These are phyloP conservation scores for Colletotrichum higginsianum DNA, from an alignment of 2,329 filamentous ascomycete genomes.

Conservation along the genomic window DNA sequence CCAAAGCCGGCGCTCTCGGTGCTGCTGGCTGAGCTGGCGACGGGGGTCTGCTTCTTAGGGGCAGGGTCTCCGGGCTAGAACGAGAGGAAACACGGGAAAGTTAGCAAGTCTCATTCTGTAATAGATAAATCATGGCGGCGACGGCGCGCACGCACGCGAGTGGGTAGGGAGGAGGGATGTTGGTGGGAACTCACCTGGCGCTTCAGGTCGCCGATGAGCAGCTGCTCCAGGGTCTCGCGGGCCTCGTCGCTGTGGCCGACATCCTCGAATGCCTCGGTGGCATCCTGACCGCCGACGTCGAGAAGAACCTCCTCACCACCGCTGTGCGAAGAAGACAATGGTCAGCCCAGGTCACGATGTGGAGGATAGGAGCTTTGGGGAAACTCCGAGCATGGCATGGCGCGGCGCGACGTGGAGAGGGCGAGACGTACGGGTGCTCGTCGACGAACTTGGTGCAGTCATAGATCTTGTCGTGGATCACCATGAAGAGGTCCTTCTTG, in stretches of 20 bases:
- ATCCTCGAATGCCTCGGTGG: constrained; percentile 98
- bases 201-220: constrained; percentile 85
- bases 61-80: constrained; percentile 82
- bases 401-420: constrained; percentile 32
- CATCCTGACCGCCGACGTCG: constrained; percentile 95
- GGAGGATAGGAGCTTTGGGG: not conserved
- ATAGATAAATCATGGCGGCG: not conserved
- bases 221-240: constrained; percentile 87
- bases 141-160: constrained; percentile 3
- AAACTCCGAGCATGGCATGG: too few species aligned
- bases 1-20: constrained; percentile 73
- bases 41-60: constrained; percentile 72
- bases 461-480: constrained; percentile 98
- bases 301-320: constrained; percentile 98
- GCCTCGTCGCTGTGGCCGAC: constrained; percentile 99
- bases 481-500: constrained; percentile 94
- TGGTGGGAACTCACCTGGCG: constrained; percentile 73
- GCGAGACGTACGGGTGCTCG: constrained; percentile 84
- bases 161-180: constrained; percentile 6
- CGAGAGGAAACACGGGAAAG: constrained; percentile 20
- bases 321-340: constrained; percentile 62
- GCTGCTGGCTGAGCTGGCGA: constrained; percentile 64
- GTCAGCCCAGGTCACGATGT: constrained; percentile 16
- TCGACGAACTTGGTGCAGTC: constrained; percentile 90
- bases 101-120: constrained; percentile 44